Evolutionary conservation across 108 stramenopile species (phyloP).

Genomic region (Skeletonema marinoi): DNA sequence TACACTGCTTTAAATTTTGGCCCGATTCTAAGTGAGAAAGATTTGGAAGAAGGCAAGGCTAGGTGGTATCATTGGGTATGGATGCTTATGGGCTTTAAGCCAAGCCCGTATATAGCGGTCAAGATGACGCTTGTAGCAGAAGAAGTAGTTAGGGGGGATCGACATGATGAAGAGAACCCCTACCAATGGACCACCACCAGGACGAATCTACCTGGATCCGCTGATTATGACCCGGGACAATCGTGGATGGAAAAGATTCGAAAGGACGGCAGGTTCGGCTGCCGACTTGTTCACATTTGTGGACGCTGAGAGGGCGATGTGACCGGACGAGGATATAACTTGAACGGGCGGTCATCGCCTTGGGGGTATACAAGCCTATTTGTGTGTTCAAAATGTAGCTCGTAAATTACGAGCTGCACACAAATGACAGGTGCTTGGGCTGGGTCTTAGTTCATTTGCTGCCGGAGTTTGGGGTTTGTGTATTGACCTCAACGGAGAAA

Average conservation of each 20-base stretch:
- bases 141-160: constrained; percentile 25
- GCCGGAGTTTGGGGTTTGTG: constrained; percentile 5
- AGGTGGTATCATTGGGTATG: constrained; percentile 38
- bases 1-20: constrained; percentile 43
- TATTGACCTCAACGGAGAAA: constrained; percentile 32
- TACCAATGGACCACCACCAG: constrained; percentile 37
- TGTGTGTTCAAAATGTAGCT: constrained; percentile 58
- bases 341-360: constrained; percentile 7
- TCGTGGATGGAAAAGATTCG: constrained; percentile 43
- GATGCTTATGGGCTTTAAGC: constrained; percentile 43
- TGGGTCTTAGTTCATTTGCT: constrained; percentile 11
- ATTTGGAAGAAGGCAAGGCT: neutral
- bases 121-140: too few relatives aligned
- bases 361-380: constrained; percentile 7
- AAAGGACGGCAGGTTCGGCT: constrained; percentile 42
- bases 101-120: constrained; percentile 23
- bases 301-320: constrained; percentile 41
- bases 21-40: neutral
- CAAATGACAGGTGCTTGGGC: constrained; percentile 57
- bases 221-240: constrained; percentile 19
- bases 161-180: constrained; percentile 28
- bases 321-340: neutral
- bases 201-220: constrained; percentile 49
- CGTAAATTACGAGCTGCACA: constrained; percentile 28
- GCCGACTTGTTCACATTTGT: constrained; percentile 45